Conservation (phyloP, 495 filamentous ascomycete genomes). For the Cetradonia linearis region DNA sequence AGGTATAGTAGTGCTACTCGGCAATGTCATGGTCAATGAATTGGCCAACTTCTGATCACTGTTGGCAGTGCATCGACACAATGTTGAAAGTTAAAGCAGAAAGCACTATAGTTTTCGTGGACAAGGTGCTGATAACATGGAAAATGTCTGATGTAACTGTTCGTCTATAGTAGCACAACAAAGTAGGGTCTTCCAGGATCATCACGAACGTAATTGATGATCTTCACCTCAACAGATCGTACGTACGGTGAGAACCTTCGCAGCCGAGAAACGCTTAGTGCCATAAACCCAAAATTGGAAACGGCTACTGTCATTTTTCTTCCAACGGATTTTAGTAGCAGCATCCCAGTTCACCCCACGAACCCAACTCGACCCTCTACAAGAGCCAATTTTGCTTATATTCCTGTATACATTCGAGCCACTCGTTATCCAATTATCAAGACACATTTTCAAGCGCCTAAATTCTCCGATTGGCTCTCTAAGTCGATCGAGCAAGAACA, state of each 20-base stretch:
- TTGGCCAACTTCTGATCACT: neutral
- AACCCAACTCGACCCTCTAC: neutral
- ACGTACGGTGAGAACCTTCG: neutral
- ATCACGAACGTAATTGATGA: neutral
- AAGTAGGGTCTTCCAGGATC: neutral
- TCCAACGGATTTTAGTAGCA: constrained; percentile 1
- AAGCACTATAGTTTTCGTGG: too few relatives aligned
- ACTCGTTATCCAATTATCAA: neutral
- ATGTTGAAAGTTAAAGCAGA: neutral
- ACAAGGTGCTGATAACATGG: neutral
- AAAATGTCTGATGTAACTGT: neutral
- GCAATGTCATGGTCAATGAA: neutral
- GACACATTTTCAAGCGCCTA: neutral
- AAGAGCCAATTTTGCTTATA: neutral
- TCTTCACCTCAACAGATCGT: neutral
- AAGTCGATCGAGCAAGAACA: neutral
- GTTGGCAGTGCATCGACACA: neutral
- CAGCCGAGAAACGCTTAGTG: neutral
- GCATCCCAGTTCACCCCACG: constrained; percentile 6
- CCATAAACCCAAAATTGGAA: constrained; percentile 9
- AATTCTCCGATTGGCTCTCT: constrained; percentile 5
- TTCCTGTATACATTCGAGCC: neutral
- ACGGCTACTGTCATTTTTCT: constrained; percentile 8
- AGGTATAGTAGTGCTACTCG: neutral
- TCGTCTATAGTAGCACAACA: neutral